These are phyloP conservation scores for Tylopilus sp. DNA, from an alignment of 768 basidiomycete genomes.

Conservation along the genomic window DNA sequence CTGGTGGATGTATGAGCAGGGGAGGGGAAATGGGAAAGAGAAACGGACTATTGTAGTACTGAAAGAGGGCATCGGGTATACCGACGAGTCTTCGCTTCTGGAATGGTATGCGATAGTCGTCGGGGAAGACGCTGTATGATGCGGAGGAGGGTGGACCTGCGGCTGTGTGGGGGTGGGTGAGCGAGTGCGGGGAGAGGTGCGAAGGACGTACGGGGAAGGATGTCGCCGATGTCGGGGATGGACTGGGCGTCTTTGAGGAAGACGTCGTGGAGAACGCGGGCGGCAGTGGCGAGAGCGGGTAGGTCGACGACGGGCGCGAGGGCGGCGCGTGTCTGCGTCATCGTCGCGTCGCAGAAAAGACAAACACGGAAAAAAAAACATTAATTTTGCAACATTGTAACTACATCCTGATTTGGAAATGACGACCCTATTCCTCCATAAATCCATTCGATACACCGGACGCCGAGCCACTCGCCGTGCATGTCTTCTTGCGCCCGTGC, in stretches of 20 bases:
- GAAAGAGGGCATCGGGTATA: conserved; percentile 76
- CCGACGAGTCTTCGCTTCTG: conserved; percentile 72
- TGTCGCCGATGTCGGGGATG: conserved; percentile 74
- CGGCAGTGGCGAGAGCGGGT: conserved; percentile 59
- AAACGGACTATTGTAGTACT: conserved; percentile 69
- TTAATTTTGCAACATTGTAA: no score
- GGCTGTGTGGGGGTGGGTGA: conserved; percentile 37
- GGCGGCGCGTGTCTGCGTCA: conserved; percentile 16
- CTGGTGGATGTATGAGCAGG: conserved; percentile 36
- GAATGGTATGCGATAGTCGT: conserved; percentile 75
- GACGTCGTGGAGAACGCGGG: conserved; percentile 62
- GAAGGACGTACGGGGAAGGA: conserved; percentile 48
- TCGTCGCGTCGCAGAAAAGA: background rate
- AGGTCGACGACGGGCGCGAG: conserved; percentile 48
- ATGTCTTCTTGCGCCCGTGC: no score
- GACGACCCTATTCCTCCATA: no score
- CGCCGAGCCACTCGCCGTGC: no score
- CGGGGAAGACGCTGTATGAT: conserved; percentile 74
- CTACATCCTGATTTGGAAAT: background rate
- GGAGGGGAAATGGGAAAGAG: background rate
- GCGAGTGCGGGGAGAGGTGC: background rate
- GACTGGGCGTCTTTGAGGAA: conserved; percentile 69
- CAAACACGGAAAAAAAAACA: no score
- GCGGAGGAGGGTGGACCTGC: conserved; percentile 66
- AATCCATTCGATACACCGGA: no score